Evolutionary conservation across 2,329 filamentous ascomycete species (phyloP).

Genomic region (Penicillium sp.): DNA sequence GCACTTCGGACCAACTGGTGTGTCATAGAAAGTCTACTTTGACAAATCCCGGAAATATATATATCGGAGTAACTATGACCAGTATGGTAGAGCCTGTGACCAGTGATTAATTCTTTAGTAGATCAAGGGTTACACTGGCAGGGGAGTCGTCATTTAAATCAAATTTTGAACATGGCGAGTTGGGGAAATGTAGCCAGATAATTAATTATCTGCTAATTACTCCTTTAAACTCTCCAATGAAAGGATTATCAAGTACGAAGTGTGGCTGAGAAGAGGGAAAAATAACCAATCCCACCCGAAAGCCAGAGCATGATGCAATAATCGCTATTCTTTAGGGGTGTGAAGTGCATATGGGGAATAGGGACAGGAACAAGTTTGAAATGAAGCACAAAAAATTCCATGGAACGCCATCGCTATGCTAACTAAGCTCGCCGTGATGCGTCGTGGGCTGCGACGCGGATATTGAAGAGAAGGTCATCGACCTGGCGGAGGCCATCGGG

Average conservation of each 20-base stretch:
- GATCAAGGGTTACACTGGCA: no score
- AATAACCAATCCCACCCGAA: background rate
- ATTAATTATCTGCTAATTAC: no score
- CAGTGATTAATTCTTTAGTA: no score
- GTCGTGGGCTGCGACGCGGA: slow-evolving; percentile 73
- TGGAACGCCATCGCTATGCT: slow-evolving; percentile 45
- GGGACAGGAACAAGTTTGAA: slow-evolving; percentile 12
- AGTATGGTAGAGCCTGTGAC: no score
- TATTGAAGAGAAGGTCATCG: slow-evolving; percentile 79
- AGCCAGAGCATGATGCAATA: slow-evolving; percentile 14
- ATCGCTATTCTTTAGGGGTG: slow-evolving; percentile 16
- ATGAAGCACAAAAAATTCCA: slow-evolving; percentile 13
- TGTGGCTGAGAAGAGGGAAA: background rate
- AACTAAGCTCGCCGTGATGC: slow-evolving; percentile 61
- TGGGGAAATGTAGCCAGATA: no score
- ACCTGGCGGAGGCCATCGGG: slow-evolving; percentile 70
- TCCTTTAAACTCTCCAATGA: no score
- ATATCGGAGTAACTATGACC: no score
- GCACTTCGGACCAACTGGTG: no score
- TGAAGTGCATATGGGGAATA: slow-evolving; percentile 27
- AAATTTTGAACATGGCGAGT: no score
- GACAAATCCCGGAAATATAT: no score
- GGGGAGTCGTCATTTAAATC: no score
- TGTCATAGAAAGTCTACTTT: no score
- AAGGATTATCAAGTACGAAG: background rate